Conservation (phyloP, 192 early-diverging fungal genomes). For the Coemansia sp. region DNA sequence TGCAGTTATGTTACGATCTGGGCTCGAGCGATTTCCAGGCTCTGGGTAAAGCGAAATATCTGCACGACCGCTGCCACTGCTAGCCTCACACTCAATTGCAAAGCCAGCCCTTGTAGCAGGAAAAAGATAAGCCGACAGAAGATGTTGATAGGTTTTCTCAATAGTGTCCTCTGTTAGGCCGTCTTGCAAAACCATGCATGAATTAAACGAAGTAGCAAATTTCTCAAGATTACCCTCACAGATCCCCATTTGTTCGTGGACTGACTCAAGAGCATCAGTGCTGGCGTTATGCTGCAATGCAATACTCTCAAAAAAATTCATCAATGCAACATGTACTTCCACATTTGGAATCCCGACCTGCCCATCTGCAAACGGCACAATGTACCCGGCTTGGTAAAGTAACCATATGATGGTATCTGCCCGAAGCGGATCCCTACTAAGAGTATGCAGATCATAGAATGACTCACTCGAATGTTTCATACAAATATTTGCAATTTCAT, state of each 20-base stretch:
- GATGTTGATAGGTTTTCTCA: background rate
- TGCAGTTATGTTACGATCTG: too few species aligned
- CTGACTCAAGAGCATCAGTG: slow-evolving; percentile 2
- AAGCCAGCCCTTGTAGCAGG: slow-evolving; percentile 4
- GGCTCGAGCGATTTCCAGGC: too few species aligned
- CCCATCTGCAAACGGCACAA: background rate
- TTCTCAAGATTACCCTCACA: background rate
- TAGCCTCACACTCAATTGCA: background rate
- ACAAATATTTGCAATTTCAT: background rate
- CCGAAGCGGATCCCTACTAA: background rate
- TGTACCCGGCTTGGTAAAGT: slow-evolving; percentile 12
- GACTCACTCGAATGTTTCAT: background rate
- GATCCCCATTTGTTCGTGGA: slow-evolving; percentile 3
- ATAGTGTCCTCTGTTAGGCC: background rate
- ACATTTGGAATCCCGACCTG: slow-evolving; percentile 7
- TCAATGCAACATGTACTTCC: slow-evolving; percentile 4
- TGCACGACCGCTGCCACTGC: slow-evolving; percentile 1
- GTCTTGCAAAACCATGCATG: background rate
- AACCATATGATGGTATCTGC: slow-evolving; percentile 5
- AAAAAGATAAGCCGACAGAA: slow-evolving; percentile 3
- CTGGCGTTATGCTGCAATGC: background rate
- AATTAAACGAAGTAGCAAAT: background rate
- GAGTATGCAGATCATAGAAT: background rate
- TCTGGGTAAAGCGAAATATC: background rate
- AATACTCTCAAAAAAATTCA: background rate